A percentile compares a stretch with the other conserved stretches of the same genome.
phyloP scores from a whole-genome alignment of 495 filamentous ascomycete species.

The Thozetella sp. region DNA sequence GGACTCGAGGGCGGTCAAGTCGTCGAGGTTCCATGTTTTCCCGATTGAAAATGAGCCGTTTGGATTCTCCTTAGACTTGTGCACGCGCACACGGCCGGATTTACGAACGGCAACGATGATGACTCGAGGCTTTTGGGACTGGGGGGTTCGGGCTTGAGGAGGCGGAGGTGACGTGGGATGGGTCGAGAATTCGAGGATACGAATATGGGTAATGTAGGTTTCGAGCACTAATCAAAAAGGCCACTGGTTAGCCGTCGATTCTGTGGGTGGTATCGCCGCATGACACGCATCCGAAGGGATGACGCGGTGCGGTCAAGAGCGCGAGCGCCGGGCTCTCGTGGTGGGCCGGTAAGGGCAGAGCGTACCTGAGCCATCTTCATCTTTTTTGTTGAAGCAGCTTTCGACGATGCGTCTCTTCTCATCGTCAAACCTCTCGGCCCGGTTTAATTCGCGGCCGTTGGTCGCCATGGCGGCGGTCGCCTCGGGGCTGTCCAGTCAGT shows the following conservation, averaged over 20 bases:
- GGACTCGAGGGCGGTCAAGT: conserved; percentile 78
- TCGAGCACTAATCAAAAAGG: conserved; percentile 69
- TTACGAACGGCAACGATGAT: conserved; percentile 92
- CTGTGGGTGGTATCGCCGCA: not conserved
- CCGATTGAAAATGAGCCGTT: conserved; percentile 96
- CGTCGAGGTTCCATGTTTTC: conserved; percentile 95
- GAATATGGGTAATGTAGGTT: conserved; percentile 97
- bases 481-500: conserved; percentile 19
- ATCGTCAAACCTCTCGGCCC: conserved; percentile 92
- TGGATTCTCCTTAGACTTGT: conserved; percentile 93
- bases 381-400: conserved; percentile 88
- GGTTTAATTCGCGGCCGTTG: conserved; percentile 51
- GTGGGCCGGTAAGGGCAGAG: conserved; percentile 8
- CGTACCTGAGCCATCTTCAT: conserved; percentile 79
- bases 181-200: conserved; percentile 79
- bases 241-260: conserved; percentile 7
- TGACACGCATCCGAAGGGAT: not conserved
- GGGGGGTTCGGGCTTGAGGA: conserved; percentile 60
- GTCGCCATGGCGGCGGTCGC: conserved; percentile 15
- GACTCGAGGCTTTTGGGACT: conserved; percentile 84
- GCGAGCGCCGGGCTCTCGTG: not conserved
- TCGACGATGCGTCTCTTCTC: conserved; percentile 92
- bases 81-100: conserved; percentile 89
- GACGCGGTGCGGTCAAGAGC: not conserved
- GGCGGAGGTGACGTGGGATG: conserved; percentile 88